Evolutionary conservation across 2,329 filamentous ascomycete genomes (phyloP), one percentile per base, ranked within the genome.

Genomic region (Nemania abortiva): DNA sequence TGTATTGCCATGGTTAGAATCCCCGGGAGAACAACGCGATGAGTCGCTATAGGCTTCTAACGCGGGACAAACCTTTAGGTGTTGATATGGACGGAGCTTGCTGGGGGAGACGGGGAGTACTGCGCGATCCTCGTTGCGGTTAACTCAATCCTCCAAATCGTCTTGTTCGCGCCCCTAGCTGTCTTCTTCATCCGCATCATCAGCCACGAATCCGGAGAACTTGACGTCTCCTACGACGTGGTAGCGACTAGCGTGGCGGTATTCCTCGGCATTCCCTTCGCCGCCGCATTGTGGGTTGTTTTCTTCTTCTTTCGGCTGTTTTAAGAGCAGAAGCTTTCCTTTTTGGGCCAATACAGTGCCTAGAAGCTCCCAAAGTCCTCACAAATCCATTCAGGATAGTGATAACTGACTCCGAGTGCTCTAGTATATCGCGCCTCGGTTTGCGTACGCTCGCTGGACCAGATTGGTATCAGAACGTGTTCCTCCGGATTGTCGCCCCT

Each of bases 221-320:
- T 76, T 0, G 75, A 79, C 29, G 74, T 87, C 9, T 84, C 85
- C 0, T 97, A 96, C 79, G 79, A 85, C 0, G 85, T 87, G 0
- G 92, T 94, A 1, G 93, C 95, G 11, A 91, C 89, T 54, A 94
- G 91, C 68, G 94, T 97, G 0, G 94, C 88, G 0, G 92, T 94
- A 1, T 97, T 97, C 76, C 85, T 97, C 1, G 94, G 92, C 0
- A 95, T 97, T 22, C 94, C 94, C 0, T 86, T 97, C 0, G 93
- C 84, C 1, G 93, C 92, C 0, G 94, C 94, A 0, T 84, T 97
- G 34, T n/a, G n/a, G n/a, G n/a, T n/a, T n/a, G n/a, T n/a, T n/a
- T n/a, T n/a, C n/a, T n/a, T n/a, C n/a, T n/a, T n/a, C n/a, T n/a
- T n/a, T n/a, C n/a, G n/a, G n/a, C n/a, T n/a, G n/a, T n/a, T n/a